phyloP scores from a whole-genome alignment of 2,329 filamentous ascomycete species.

The Chaetothyriales sp. region DNA sequence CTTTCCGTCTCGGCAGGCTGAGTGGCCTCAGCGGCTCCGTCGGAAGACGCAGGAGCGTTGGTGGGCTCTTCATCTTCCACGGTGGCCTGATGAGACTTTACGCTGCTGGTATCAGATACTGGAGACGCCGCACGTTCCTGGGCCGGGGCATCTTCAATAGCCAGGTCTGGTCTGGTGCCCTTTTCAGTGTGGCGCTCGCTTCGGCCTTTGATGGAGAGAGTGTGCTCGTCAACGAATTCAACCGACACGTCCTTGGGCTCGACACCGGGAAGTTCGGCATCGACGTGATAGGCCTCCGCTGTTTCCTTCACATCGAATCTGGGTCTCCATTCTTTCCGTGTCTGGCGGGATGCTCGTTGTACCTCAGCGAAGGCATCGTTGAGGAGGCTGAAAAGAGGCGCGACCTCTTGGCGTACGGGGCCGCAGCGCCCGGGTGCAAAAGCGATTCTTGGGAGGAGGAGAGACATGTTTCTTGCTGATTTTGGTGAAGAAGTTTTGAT shows the following conservation, averaged over 20 bases:
- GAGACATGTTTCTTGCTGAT: constrained; percentile 25
- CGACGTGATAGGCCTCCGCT: constrained; percentile 31
- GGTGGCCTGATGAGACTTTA: constrained; percentile 26
- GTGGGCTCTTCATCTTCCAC: constrained; percentile 32
- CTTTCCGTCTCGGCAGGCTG: constrained; percentile 15
- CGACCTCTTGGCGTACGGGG: constrained; percentile 24
- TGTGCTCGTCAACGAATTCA: constrained; percentile 35
- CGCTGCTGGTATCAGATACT: constrained; percentile 12
- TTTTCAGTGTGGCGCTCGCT: constrained; percentile 26
- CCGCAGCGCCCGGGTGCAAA: constrained; percentile 14
- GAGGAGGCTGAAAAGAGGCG: constrained; percentile 34
- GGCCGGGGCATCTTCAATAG: constrained; percentile 8
- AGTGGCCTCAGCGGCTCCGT: constrained; percentile 21
- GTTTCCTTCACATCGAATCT: constrained; percentile 36
- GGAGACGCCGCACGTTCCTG: background rate
- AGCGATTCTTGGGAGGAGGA: constrained; percentile 24
- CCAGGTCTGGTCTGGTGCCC: constrained; percentile 11
- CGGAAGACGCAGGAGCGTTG: background rate
- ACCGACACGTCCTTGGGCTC: constrained; percentile 34
- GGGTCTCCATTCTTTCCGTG: constrained; percentile 27
- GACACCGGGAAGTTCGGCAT: constrained; percentile 37
- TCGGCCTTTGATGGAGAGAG: constrained; percentile 33
- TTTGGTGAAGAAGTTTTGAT: constrained; percentile 9
- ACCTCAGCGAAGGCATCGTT: constrained; percentile 25
- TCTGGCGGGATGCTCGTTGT: constrained; percentile 11